Evolutionary conservation across 164 flowering plant species (phyloP), one percentile per base, ranked within the genome.

Genomic region (Aristolochia californica): DNA sequence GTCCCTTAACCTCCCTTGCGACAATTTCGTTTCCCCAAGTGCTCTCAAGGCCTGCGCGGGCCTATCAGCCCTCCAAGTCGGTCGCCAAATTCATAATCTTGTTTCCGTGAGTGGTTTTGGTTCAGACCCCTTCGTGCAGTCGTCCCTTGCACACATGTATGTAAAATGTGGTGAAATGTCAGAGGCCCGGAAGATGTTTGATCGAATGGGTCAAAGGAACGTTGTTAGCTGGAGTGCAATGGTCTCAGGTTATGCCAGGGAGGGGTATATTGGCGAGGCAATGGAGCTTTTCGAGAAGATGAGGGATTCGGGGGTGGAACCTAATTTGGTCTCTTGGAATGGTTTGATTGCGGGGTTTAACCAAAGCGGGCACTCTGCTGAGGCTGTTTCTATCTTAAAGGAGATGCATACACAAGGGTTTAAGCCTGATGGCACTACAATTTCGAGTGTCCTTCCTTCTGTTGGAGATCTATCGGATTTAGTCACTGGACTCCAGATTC

Each of bases 331-430:
- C 18, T 73, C 81, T 0, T 84, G 94, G 91, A 86, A 86, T 67
- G 94, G 94, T 28, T 65, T 88, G 74, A 74, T 88, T 56, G 69
- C 83, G 0, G 94, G 94, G 62, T 81, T 82, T 56, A 82, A 71
- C 62, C 74, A 68, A n/a, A 77, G 77, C 45, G 84, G 83, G 8
- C 17, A 62, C 4, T 62, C 61, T 45, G 5, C 18, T 0, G 82
- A 84, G 64, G 78, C 85, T 3, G 63, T 80, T 54, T 13, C 28
- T 0, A 34, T 72, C 68, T 81, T 88, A 40, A 62, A 34, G 53
- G 58, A 65, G 65, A 82, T 86, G 88, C 81, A 75, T 63, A 52
- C 20, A n/a, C 56, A 66, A 53, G 91, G 91, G 16, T 71, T 75
- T 64, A 58, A 23, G 65, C 81, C 74, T 58, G 83, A 85, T 57